Conservation (phyloP, 805 yeast genomes). For the Nakazawaea holstii region DNA sequence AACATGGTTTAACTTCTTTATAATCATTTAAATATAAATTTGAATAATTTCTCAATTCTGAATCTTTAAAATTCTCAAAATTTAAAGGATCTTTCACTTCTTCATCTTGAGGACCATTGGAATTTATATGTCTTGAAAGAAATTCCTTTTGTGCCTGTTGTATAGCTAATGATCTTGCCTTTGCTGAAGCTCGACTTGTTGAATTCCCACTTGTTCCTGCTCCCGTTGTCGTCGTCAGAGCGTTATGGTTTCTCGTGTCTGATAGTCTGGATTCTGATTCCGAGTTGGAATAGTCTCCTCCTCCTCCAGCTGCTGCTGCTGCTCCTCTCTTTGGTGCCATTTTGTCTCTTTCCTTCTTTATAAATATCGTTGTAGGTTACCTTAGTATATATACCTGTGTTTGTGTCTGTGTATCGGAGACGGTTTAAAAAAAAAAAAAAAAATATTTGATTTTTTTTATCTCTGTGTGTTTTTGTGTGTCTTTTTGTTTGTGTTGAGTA, state of each 20-base stretch:
- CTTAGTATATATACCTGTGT: background rate
- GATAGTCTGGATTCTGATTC: conserved; percentile 27
- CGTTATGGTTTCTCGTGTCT: too few relatives aligned
- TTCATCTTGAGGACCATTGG: conserved; percentile 64
- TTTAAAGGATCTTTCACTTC: conserved; percentile 57
- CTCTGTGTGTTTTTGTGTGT: too few relatives aligned
- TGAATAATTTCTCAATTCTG: conserved; percentile 65
- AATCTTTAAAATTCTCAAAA: conserved; percentile 58
- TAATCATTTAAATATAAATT: conserved; percentile 33
- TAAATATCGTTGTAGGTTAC: too few relatives aligned
- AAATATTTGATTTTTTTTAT: too few relatives aligned
- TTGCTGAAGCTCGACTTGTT: conserved; percentile 40
- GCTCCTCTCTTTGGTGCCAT: conserved; percentile 11
- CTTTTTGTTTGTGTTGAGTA: too few relatives aligned
- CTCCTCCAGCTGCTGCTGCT: background rate
- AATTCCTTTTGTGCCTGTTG: conserved; percentile 69
- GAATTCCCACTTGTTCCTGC: conserved; percentile 14
- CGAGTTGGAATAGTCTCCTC: conserved; percentile 11
- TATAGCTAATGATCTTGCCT: conserved; percentile 54
- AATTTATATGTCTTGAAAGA: conserved; percentile 60
- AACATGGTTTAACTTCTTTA: conserved; percentile 44
- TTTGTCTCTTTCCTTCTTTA: background rate
- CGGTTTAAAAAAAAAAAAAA: too few relatives aligned
- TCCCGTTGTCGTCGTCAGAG: too few relatives aligned
- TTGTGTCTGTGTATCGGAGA: too few relatives aligned